A percentile compares a stretch with the other conserved stretches of the same genome.
Conservation (phyloP, 495 filamentous ascomycete species). For the Penicillium manginii region DNA sequence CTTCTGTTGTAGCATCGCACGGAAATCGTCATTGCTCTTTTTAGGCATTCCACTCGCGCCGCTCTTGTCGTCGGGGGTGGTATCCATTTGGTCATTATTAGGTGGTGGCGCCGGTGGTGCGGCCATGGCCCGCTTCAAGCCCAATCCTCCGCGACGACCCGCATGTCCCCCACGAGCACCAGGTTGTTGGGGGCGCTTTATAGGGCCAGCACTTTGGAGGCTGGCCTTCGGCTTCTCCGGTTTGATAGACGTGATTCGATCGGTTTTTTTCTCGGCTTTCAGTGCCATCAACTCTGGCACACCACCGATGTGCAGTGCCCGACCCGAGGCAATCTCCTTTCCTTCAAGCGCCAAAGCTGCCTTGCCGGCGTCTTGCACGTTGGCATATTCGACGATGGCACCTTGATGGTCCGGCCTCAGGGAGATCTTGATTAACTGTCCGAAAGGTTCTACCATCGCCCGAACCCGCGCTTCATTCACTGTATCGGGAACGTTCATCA, state of each 20-base stretch:
- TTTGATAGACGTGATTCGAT: slow-evolving; percentile 46
- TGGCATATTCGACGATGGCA: slow-evolving; percentile 82
- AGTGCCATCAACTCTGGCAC: slow-evolving; percentile 68
- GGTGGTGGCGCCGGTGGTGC: neutral
- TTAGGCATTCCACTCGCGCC: slow-evolving; percentile 34
- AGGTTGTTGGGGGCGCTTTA: slow-evolving; percentile 61
- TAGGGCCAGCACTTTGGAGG: slow-evolving; percentile 54
- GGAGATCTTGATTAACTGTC: slow-evolving; percentile 56
- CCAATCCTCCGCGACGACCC: slow-evolving; percentile 56
- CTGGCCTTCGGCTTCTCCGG: slow-evolving; percentile 45
- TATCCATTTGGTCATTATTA: slow-evolving; percentile 40
- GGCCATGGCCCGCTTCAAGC: slow-evolving; percentile 54
- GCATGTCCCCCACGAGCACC: slow-evolving; percentile 50
- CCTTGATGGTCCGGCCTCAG: slow-evolving; percentile 77
- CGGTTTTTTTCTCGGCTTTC: slow-evolving; percentile 59
- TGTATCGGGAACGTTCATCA: slow-evolving; percentile 67
- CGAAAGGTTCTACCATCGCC: slow-evolving; percentile 62
- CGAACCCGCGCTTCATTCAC: slow-evolving; percentile 66
- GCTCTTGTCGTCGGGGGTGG: slow-evolving; percentile 35
- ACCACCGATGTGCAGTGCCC: slow-evolving; percentile 68
- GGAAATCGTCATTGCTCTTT: slow-evolving; percentile 91
- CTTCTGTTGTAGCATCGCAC: slow-evolving; percentile 63
- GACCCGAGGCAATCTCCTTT: slow-evolving; percentile 65
- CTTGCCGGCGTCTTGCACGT: slow-evolving; percentile 71
- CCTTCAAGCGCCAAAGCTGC: slow-evolving; percentile 76